phyloP scores from a whole-genome alignment of 2,329 filamentous ascomycete species.

The Penicillium sp. region DNA sequence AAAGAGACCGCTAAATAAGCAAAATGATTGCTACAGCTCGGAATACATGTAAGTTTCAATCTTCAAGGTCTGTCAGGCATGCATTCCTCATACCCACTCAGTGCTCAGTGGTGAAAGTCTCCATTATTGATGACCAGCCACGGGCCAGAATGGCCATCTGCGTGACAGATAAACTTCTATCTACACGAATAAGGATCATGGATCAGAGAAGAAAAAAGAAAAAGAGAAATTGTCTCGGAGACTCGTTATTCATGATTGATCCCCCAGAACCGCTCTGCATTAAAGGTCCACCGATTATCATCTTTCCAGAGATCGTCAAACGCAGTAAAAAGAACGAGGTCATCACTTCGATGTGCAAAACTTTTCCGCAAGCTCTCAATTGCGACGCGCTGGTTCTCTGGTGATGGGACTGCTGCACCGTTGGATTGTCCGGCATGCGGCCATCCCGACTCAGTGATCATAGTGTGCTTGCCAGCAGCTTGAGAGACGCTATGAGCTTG shows the following conservation, averaged over 20 bases:
- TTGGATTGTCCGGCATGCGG: slow-evolving; percentile 64
- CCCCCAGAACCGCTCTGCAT: slow-evolving; percentile 74
- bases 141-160: not conserved
- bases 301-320: slow-evolving; percentile 78
- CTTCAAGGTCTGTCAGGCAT: not conserved
- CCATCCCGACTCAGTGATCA: slow-evolving; percentile 84
- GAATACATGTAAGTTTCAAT: not conserved
- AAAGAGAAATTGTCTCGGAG: too few relatives aligned
- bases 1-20: too few relatives aligned
- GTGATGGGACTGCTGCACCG: slow-evolving; percentile 61
- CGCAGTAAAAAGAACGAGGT: slow-evolving; percentile 67
- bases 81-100: not conserved
- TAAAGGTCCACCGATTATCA: slow-evolving; percentile 57
- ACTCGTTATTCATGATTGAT: slow-evolving; percentile 34
- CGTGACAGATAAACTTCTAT: not conserved
- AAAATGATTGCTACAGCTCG: too few relatives aligned
- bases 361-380: slow-evolving; percentile 58
- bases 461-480: slow-evolving; percentile 55
- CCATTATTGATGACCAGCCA: not conserved
- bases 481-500: slow-evolving; percentile 49
- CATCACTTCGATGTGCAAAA: slow-evolving; percentile 44
- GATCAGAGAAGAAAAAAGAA: too few relatives aligned
- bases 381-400: slow-evolving; percentile 61
- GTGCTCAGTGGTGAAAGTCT: not conserved
- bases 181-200: slow-evolving; percentile 1